Evolutionary conservation across 1,284 basidiomycete genomes (phyloP).

Genomic region (Flammula alnicola): DNA sequence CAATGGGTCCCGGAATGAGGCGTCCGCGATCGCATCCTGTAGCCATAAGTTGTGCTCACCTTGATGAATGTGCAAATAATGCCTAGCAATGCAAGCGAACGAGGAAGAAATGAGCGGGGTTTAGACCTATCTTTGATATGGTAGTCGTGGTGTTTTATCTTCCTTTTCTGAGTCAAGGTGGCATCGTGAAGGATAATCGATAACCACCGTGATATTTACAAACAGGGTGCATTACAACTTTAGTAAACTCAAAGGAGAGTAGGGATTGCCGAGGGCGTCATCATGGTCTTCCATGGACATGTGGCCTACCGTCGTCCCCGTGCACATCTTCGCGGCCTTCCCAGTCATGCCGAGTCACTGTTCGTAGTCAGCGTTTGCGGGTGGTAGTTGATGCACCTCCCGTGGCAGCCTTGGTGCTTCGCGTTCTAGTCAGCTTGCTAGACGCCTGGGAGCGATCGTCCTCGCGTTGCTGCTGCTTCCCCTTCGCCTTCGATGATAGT

Average conservation of each 20-base stretch:
- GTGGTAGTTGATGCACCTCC: constrained; percentile 11
- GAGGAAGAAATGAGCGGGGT: constrained; percentile 4
- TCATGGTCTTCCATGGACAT: constrained; percentile 5
- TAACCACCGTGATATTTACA: background rate
- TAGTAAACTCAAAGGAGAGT: constrained; percentile 4
- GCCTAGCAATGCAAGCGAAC: constrained; percentile 7
- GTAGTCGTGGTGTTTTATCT: no score
- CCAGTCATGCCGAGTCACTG: background rate
- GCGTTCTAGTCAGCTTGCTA: constrained; percentile 19
- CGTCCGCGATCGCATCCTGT: constrained; percentile 1
- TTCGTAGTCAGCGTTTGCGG: constrained; percentile 16
- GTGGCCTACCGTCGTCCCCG: constrained; percentile 1
- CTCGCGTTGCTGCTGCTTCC: constrained; percentile 37
- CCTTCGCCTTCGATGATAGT: constrained; percentile 25
- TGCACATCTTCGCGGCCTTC: background rate
- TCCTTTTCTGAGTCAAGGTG: no score
- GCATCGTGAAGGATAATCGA: background rate
- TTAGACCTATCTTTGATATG: no score
- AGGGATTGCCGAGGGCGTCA: background rate
- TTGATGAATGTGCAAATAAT: background rate
- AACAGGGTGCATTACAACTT: constrained; percentile 9
- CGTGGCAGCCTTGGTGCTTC: constrained; percentile 19
- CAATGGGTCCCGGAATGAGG: constrained; percentile 8
- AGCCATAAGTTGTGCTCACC: background rate
- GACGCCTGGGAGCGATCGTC: constrained; percentile 36